phyloP scores from a whole-genome alignment of 768 basidiomycete genomes.

The Suillus variegatus region DNA sequence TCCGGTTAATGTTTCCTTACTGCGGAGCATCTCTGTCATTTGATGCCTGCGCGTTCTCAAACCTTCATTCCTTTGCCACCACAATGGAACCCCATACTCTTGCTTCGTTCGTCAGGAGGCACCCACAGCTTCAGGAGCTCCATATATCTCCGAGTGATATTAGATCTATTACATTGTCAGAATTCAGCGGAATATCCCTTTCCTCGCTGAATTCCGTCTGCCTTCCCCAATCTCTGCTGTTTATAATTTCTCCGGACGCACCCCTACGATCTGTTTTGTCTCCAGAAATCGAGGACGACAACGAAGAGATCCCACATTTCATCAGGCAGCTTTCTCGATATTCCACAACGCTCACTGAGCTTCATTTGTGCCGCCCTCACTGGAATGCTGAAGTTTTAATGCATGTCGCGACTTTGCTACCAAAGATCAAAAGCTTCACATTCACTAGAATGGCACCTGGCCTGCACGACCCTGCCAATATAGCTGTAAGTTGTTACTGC shows the following conservation, averaged over 20 bases:
- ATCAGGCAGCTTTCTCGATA: not conserved
- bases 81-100: slow-evolving; percentile 6
- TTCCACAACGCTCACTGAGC: not conserved
- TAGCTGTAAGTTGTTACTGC: not conserved
- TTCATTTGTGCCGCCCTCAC: not conserved
- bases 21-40: slow-evolving; percentile 3
- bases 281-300: slow-evolving; percentile 7
- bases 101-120: slow-evolving; percentile 7
- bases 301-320: not conserved
- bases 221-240: slow-evolving; percentile 5
- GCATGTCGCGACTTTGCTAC: not conserved
- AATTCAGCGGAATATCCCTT: slow-evolving; percentile 7
- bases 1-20: slow-evolving; percentile 10
- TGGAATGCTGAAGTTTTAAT: not conserved
- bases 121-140: slow-evolving; percentile 5
- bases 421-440: not conserved
- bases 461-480: not conserved
- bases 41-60: slow-evolving; percentile 3
- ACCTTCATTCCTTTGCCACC: slow-evolving; percentile 6
- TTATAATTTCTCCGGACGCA: slow-evolving; percentile 6
- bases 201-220: not conserved
- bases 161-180: not conserved
- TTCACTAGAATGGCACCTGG: not conserved
- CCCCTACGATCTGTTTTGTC: slow-evolving; percentile 2
- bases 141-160: slow-evolving; percentile 5